phyloP scores from a whole-genome alignment of 2,329 filamentous ascomycete genomes.

The Fusarium tuaranense region DNA sequence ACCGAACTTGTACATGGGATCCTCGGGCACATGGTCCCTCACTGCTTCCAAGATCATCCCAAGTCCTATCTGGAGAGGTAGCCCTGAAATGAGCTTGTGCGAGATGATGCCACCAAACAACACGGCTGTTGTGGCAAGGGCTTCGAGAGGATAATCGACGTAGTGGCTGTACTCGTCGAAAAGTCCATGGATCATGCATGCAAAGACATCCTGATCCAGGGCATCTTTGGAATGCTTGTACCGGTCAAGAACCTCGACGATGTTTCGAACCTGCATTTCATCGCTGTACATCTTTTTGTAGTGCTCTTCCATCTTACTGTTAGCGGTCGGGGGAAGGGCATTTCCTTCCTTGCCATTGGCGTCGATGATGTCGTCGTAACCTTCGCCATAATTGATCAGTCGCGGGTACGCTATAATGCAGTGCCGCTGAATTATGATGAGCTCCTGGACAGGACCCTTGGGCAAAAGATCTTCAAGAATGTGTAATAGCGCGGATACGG shows the following conservation, averaged over 20 bases:
- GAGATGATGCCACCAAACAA: constrained; percentile 97
- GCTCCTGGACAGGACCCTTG: constrained; percentile 70
- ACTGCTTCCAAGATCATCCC: constrained; percentile 99
- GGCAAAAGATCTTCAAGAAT: constrained; percentile 80
- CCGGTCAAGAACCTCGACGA: constrained; percentile 84
- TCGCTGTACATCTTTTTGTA: constrained; percentile 99
- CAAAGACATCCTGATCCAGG: constrained; percentile 92
- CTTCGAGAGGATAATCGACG: constrained; percentile 94
- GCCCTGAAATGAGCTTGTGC: constrained; percentile 88
- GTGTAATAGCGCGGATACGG: constrained; percentile 82
- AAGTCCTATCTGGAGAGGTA: constrained; percentile 92
- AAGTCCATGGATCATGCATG: constrained; percentile 97
- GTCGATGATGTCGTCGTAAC: constrained; percentile 91
- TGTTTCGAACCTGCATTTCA: constrained; percentile 85
- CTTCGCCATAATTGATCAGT: constrained; percentile 95
- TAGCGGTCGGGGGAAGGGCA: constrained; percentile 80
- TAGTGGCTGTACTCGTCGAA: constrained; percentile 99
- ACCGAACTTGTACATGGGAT: constrained; percentile 98
- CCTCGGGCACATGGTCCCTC: constrained; percentile 82
- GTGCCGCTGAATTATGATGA: constrained; percentile 84
- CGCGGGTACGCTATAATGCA: constrained; percentile 95
- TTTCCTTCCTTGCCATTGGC: constrained; percentile 86
- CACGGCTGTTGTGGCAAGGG: constrained; percentile 93
- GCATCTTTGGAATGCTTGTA: constrained; percentile 91
- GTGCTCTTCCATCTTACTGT: constrained; percentile 94